These are phyloP conservation scores for Saitozyma podzolica DNA, from an alignment of 768 basidiomycete genomes.

Conservation along the genomic window DNA sequence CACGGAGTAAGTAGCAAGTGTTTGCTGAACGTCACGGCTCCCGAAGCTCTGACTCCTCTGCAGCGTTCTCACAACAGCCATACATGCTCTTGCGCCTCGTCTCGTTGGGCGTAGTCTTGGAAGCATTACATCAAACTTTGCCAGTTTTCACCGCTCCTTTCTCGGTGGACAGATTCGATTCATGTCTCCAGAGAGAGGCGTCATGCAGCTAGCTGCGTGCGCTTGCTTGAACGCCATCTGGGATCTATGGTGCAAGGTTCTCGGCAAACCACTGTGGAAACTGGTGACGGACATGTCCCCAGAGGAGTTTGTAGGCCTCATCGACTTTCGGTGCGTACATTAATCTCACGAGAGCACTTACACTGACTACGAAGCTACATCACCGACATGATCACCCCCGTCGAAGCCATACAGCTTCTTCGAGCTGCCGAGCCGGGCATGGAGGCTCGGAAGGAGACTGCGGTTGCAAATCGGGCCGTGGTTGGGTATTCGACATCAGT, in stretches of 20 bases:
- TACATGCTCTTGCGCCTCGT: slow-evolving; percentile 11
- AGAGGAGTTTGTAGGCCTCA: slow-evolving; percentile 62
- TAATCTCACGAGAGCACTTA: not conserved
- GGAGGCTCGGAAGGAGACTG: slow-evolving; percentile 64
- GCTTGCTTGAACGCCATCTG: slow-evolving; percentile 81
- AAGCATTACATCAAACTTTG: slow-evolving; percentile 3
- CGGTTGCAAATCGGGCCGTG: slow-evolving; percentile 85
- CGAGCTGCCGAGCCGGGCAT: not conserved
- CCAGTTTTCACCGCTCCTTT: slow-evolving; percentile 3
- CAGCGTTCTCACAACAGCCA: slow-evolving; percentile 14
- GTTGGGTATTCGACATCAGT: slow-evolving; percentile 69
- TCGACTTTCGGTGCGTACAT: slow-evolving; percentile 62
- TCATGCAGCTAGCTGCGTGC: slow-evolving; percentile 34
- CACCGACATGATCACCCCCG: slow-evolving; percentile 82
- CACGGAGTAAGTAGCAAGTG: slow-evolving; percentile 3
- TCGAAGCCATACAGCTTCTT: slow-evolving; percentile 64
- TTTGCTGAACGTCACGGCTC: not conserved
- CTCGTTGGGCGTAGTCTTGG: slow-evolving; percentile 9
- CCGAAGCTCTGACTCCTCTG: not conserved
- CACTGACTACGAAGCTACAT: slow-evolving; percentile 60
- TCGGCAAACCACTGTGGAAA: slow-evolving; percentile 84
- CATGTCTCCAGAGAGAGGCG: slow-evolving; percentile 26
- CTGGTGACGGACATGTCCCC: slow-evolving; percentile 78
- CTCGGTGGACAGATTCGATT: slow-evolving; percentile 10
- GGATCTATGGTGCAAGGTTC: slow-evolving; percentile 61